Evolutionary conservation across 768 basidiomycete genomes (phyloP).

Genomic region (Amanita fuliginea): DNA sequence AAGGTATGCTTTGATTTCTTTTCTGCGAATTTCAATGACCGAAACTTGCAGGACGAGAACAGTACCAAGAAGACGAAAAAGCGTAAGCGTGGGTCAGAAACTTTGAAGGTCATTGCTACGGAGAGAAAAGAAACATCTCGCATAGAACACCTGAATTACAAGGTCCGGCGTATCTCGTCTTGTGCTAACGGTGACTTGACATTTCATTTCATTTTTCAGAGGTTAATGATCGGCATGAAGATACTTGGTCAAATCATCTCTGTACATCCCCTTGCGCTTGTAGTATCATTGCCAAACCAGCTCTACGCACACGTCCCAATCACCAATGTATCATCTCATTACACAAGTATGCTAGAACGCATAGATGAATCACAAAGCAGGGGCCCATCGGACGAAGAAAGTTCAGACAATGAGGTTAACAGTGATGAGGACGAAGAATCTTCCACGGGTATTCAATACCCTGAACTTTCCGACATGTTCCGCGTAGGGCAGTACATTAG

Average conservation of each 20-base stretch:
- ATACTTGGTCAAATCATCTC: conserved; percentile 81
- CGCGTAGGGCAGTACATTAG: conserved; percentile 79
- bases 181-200: neutral
- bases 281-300: conserved; percentile 94
- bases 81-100: conserved; percentile 36
- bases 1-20: conserved; percentile 28
- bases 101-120: conserved; percentile 18
- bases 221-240: conserved; percentile 74
- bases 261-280: conserved; percentile 79
- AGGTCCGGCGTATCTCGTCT: conserved; percentile 33
- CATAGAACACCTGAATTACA: conserved; percentile 91
- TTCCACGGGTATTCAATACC: conserved; percentile 25
- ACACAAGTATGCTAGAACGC: conserved; percentile 62
- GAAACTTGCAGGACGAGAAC: conserved; percentile 26
- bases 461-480: conserved; percentile 72
- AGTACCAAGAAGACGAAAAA: conserved; percentile 31
- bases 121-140: conserved; percentile 51
- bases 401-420: conserved; percentile 26
- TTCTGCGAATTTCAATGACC: neutral
- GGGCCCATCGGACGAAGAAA: conserved; percentile 26
- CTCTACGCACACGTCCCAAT: conserved; percentile 90
- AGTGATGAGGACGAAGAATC: conserved; percentile 33
- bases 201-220: conserved; percentile 29
- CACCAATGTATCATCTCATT: conserved; percentile 76
- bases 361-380: conserved; percentile 42